Conservation (phyloP, 2,329 filamentous ascomycete species). For the Xylaria sp. region DNA sequence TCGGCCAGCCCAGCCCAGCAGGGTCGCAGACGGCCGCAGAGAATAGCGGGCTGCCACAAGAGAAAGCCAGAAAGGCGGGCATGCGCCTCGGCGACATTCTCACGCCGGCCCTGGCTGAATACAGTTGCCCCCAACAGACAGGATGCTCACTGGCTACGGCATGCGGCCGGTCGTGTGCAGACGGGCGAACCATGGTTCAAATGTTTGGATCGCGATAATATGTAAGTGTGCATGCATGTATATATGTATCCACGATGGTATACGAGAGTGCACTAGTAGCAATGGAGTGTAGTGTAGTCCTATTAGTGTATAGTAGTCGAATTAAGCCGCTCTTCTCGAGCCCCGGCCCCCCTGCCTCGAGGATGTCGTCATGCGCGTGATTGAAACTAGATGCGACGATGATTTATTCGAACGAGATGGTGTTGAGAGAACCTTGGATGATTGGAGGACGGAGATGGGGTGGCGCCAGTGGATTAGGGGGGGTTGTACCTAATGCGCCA, state of each 20-base stretch:
- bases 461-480: conserved; percentile 29
- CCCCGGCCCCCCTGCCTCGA: conserved; percentile 23
- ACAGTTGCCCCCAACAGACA: not conserved
- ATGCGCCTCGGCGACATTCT: not conserved
- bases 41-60: not conserved
- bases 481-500: conserved; percentile 31
- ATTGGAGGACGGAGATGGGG: conserved; percentile 35
- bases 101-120: not conserved
- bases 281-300: not conserved
- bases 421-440: conserved; percentile 26
- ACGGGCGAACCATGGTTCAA: conserved; percentile 6
- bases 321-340: conserved; percentile 12
- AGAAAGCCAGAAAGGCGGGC: not conserved
- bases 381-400: conserved; percentile 30
- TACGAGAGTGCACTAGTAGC: conserved; percentile 21
- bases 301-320: not conserved
- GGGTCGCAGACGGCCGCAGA: not conserved
- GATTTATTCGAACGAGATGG: conserved; percentile 10
- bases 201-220: not conserved
- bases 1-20: conserved; percentile 2
- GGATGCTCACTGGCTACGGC: not conserved
- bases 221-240: not conserved
- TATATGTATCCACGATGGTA: not conserved
- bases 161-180: conserved; percentile 26
- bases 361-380: conserved; percentile 36